Evolutionary conservation across 495 filamentous ascomycete genomes (phyloP), one percentile per base, ranked within the genome.

Genomic region (Hyphodiscus hymeniophilus): DNA sequence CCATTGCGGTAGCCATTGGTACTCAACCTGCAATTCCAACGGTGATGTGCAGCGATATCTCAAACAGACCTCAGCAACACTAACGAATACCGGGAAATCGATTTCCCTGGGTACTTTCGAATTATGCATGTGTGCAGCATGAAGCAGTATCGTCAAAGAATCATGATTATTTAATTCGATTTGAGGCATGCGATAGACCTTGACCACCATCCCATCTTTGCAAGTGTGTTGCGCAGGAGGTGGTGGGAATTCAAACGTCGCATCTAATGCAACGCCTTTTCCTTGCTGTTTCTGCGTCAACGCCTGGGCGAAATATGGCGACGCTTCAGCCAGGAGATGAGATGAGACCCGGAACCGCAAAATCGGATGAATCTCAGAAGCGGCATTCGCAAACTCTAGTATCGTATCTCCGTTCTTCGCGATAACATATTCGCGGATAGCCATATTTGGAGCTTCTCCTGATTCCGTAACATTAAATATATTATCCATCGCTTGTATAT

Each of bases 91-190:
- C 16, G 48, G 47, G 50, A 68, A 71, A 2, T 48, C 38, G 13
- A 69, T 56, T 13, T 61, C 44, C 17, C 63, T 58, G 2, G 67
- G 67, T 17, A 71, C 52, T 38, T 61, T 57, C 22, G 61, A 51
- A 13, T 58, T 60, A 41, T 66, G 67, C 60, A 69, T 69, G 48
- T 71, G 67, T 6, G 65, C 66, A 11, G 66, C 66, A 39, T 65
- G 61, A 8, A 71, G 66, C 11, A 71, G 46, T 11, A 63, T 64
- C 21, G 59, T 63, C 20, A 71, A 41, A 1, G 66, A 46, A 5
- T 57, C 52, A 21, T 62, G 21, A 8, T 49, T 56, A 39, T 66
- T 66, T 23, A 55, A 50, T 38, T 69, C 66, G 1, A 58, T 48
- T 54, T 69, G 64, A 34, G 65, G 65, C 66, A 71, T 69, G 2